phyloP scores from a whole-genome alignment of 1,284 basidiomycete species.

The Fomitiporia mediterranea region DNA sequence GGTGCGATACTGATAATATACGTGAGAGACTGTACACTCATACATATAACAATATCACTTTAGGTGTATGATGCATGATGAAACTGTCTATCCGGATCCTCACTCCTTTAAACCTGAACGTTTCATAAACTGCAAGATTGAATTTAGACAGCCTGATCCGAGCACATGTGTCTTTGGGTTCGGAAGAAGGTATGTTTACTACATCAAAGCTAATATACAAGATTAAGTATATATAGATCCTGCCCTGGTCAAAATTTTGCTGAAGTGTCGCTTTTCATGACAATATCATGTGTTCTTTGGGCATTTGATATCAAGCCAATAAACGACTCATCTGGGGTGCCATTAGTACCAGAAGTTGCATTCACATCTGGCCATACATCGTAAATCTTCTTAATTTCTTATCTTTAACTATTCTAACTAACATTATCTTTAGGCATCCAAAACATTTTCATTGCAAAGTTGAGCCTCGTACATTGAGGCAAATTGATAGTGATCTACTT shows the following conservation, averaged over 20 bases:
- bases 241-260: slow-evolving; percentile 21
- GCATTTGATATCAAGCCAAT: slow-evolving; percentile 18
- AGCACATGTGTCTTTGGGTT: slow-evolving; percentile 7
- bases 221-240: slow-evolving; percentile 10
- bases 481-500: too few species aligned
- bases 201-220: background rate
- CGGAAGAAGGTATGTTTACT: slow-evolving; percentile 3
- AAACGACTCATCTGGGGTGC: background rate
- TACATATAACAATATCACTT: background rate
- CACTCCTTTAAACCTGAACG: slow-evolving; percentile 8
- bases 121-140: background rate
- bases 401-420: background rate
- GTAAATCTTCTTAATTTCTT: background rate
- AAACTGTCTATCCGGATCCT: slow-evolving; percentile 1
- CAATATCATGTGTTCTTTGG: slow-evolving; percentile 18
- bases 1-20: slow-evolving; percentile 5
- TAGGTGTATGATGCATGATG: slow-evolving; percentile 19
- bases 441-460: background rate
- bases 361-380: background rate
- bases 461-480: too few species aligned
- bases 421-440: background rate
- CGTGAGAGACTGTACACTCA: background rate
- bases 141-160: background rate
- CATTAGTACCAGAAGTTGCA: background rate
- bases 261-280: slow-evolving; percentile 11